A percentile compares a stretch with the other conserved stretches of the same genome.
These are phyloP conservation scores for Xylaria polymorpha DNA, from an alignment of 2,329 filamentous ascomycete genomes.

Conservation along the genomic window DNA sequence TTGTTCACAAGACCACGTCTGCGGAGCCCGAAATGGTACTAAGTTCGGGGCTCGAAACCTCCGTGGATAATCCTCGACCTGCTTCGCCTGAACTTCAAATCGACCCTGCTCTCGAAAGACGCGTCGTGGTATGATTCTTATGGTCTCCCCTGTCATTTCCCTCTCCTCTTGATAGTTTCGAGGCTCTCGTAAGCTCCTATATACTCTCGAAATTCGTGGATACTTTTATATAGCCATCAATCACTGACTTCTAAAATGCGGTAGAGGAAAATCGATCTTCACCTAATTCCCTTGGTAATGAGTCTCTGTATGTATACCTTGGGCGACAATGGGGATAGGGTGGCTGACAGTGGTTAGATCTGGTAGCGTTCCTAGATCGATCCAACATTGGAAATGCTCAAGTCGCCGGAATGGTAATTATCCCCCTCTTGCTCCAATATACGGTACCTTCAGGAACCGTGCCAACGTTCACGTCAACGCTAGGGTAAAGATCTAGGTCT, in stretches of 20 bases:
- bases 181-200: not conserved
- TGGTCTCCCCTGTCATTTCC: not conserved
- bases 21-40: slow-evolving; percentile 4
- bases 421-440: not conserved
- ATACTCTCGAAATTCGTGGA: not conserved
- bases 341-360: slow-evolving; percentile 41
- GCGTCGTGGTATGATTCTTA: slow-evolving; percentile 33
- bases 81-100: slow-evolving; percentile 22
- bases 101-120: slow-evolving; percentile 30
- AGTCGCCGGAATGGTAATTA: slow-evolving; percentile 51
- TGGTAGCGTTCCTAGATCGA: slow-evolving; percentile 54
- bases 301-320: slow-evolving; percentile 31
- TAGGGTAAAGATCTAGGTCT: slow-evolving; percentile 51
- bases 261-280: slow-evolving; percentile 37
- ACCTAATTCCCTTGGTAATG: slow-evolving; percentile 34
- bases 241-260: not conserved
- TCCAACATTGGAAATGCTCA: slow-evolving; percentile 56
- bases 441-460: not conserved
- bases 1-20: slow-evolving; percentile 6
- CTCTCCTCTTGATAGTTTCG: not conserved
- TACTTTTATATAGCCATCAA: not conserved
- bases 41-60: slow-evolving; percentile 8
- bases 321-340: not conserved
- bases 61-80: slow-evolving; percentile 18
- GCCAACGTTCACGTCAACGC: slow-evolving; percentile 4